phyloP scores from a whole-genome alignment of 2,329 filamentous ascomycete genomes.

The Lachnellula willkommii region DNA sequence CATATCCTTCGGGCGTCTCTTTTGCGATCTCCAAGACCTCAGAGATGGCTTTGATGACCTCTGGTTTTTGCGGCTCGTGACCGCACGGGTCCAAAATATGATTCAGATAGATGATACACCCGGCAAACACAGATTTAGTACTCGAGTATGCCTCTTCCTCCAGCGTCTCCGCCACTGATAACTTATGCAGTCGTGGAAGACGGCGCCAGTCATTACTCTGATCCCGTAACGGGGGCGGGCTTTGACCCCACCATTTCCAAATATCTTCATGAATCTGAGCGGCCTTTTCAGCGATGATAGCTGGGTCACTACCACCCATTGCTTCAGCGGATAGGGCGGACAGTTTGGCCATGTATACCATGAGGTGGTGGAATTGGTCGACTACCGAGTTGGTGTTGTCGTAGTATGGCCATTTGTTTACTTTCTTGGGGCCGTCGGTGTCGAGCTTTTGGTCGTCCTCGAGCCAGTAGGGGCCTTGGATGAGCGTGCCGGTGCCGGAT shows the following conservation, averaged over 20 bases:
- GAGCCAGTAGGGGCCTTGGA: conserved; percentile 30
- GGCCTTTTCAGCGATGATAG: conserved; percentile 15
- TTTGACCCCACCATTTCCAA: conserved; percentile 24
- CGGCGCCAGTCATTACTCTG: conserved; percentile 27
- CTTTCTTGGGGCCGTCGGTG: neutral
- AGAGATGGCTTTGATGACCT: conserved; percentile 23
- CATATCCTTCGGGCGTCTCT: conserved; percentile 29
- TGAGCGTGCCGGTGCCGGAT: conserved; percentile 24
- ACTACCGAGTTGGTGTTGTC: conserved; percentile 24
- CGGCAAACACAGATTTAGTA: conserved; percentile 25
- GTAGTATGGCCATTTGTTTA: conserved; percentile 27
- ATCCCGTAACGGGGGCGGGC: conserved; percentile 22
- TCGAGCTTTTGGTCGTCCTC: conserved; percentile 12
- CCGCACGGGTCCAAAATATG: conserved; percentile 28
- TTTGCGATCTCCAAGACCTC: conserved; percentile 27
- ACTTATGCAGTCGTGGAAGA: conserved; percentile 22
- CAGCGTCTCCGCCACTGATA: conserved; percentile 26
- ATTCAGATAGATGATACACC: conserved; percentile 27
- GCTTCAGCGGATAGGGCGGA: conserved; percentile 26
- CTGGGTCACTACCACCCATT: conserved; percentile 20
- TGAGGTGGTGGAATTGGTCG: conserved; percentile 26
- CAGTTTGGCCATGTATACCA: conserved; percentile 28
- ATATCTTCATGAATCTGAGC: conserved; percentile 19
- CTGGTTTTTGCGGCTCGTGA: conserved; percentile 13
- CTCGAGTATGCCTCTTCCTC: conserved; percentile 29